A percentile compares a stretch with the other conserved stretches of the same genome.
These are phyloP conservation scores for Pichia sp. DNA, from an alignment of 1,139 yeast genomes.

Conservation along the genomic window DNA sequence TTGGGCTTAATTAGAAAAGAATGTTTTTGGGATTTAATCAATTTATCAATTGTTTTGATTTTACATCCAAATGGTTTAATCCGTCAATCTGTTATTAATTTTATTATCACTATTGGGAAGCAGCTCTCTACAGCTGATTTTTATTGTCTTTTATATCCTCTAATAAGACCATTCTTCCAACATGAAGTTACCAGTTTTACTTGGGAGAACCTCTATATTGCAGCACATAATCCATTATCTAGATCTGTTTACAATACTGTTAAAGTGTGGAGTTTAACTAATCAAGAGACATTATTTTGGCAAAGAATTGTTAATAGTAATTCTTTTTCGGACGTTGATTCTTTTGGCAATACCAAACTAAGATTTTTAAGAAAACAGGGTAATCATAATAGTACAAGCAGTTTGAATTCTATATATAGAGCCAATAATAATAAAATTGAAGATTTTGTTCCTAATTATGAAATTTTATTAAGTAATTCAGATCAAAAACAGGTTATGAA, in stretches of 20 bases:
- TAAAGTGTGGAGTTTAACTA: conserved; percentile 65
- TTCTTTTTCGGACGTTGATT: conserved; percentile 30
- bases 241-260: conserved; percentile 61
- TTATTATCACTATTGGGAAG: conserved; percentile 57
- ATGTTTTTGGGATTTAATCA: conserved; percentile 47
- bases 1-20: conserved; percentile 47
- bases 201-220: conserved; percentile 59
- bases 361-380: conserved; percentile 33
- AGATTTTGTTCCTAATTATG: conserved; percentile 34
- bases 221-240: conserved; percentile 61
- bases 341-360: conserved; percentile 39
- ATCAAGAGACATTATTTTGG: conserved; percentile 76
- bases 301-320: conserved; percentile 37
- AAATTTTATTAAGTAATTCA: conserved; percentile 46
- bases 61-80: conserved; percentile 89
- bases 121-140: conserved; percentile 70
- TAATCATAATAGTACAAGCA: conserved; percentile 3
- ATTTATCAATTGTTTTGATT: conserved; percentile 44
- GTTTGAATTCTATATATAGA: conserved; percentile 18
- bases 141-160: conserved; percentile 77
- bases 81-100: conserved; percentile 58
- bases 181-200: conserved; percentile 67
- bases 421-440: conserved; percentile 29
- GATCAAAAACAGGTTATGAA: conserved; percentile 74
- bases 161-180: conserved; percentile 67